These are phyloP conservation scores for Picochlorum sp. DNA, from an alignment of 139 green algal genomes.

Conservation along the genomic window DNA sequence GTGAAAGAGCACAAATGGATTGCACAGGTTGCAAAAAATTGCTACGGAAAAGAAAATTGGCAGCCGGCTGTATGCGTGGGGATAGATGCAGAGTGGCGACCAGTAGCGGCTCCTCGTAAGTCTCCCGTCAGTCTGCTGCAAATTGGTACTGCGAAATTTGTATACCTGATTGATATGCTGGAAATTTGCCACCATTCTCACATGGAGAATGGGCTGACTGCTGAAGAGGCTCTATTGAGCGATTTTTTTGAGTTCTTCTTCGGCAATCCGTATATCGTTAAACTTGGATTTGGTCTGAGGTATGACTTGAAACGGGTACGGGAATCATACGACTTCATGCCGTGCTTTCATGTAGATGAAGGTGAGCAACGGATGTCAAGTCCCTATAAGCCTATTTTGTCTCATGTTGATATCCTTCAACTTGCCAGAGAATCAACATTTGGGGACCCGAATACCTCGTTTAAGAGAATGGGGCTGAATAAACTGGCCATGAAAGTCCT, in stretches of 20 bases:
- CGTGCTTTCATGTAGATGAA: slow-evolving; percentile 14
- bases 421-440: slow-evolving; percentile 2
- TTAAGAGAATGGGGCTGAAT: slow-evolving; percentile 11
- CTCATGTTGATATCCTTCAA: slow-evolving; percentile 16
- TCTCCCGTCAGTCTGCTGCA: slow-evolving; percentile 21
- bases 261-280: slow-evolving; percentile 9
- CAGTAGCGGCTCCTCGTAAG: not conserved
- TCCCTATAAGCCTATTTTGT: not conserved
- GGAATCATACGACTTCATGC: slow-evolving; percentile 22
- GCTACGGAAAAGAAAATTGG: not conserved
- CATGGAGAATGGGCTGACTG: not conserved
- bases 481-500: slow-evolving; percentile 6
- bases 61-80: not conserved
- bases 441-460: not conserved
- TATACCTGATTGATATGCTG: slow-evolving; percentile 23
- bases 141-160: not conserved
- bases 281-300: slow-evolving; percentile 18
- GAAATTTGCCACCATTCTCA: slow-evolving; percentile 1
- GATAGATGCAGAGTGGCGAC: slow-evolving; percentile 23
- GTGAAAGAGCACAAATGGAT: too few species aligned
- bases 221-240: slow-evolving; percentile 4
- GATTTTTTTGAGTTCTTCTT: slow-evolving; percentile 4
- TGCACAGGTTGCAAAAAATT: not conserved
- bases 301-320: slow-evolving; percentile 14
- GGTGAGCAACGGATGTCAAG: not conserved